These are phyloP conservation scores for Neolentinus lepideus DNA, from an alignment of 1,284 basidiomycete genomes.

Conservation along the genomic window DNA sequence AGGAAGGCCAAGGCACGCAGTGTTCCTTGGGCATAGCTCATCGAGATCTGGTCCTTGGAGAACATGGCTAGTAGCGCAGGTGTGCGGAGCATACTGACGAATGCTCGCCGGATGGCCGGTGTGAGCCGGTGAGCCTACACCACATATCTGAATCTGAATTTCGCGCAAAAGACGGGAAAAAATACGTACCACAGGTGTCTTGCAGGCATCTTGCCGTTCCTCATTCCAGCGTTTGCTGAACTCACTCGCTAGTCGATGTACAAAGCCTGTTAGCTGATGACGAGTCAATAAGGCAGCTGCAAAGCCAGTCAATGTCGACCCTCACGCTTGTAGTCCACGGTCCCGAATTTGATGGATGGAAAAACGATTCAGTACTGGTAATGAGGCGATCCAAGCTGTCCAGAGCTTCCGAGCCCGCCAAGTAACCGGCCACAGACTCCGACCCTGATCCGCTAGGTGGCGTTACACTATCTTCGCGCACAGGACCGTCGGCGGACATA, in stretches of 20 bases:
- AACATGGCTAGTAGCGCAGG: slow-evolving; percentile 95
- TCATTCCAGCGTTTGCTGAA: slow-evolving; percentile 82
- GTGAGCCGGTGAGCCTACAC: slow-evolving; percentile 71
- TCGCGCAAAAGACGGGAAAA: not conserved
- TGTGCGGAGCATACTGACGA: slow-evolving; percentile 80
- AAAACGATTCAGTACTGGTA: slow-evolving; percentile 90
- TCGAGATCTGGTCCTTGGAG: slow-evolving; percentile 73
- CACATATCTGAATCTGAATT: not conserved
- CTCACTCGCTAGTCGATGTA: slow-evolving; percentile 74
- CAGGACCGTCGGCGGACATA: slow-evolving; percentile 78
- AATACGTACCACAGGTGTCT: slow-evolving; percentile 64
- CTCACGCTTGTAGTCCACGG: slow-evolving; percentile 57
- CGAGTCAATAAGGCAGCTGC: not conserved
- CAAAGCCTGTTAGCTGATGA: slow-evolving; percentile 63
- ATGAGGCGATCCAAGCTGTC: slow-evolving; percentile 87
- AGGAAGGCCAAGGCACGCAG: slow-evolving; percentile 73
- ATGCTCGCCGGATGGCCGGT: slow-evolving; percentile 72
- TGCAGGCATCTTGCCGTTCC: slow-evolving; percentile 77
- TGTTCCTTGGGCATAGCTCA: slow-evolving; percentile 63
- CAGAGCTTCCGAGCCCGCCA: slow-evolving; percentile 86
- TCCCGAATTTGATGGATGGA: slow-evolving; percentile 83
- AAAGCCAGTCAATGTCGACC: slow-evolving; percentile 3
- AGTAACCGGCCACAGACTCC: slow-evolving; percentile 39
- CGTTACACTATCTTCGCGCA: slow-evolving; percentile 34
- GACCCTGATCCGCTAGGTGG: slow-evolving; percentile 21